A percentile compares a stretch with the other conserved stretches of the same genome.
These are phyloP conservation scores for Yamadazyma olivae DNA, from an alignment of 805 yeast species.

Conservation along the genomic window DNA sequence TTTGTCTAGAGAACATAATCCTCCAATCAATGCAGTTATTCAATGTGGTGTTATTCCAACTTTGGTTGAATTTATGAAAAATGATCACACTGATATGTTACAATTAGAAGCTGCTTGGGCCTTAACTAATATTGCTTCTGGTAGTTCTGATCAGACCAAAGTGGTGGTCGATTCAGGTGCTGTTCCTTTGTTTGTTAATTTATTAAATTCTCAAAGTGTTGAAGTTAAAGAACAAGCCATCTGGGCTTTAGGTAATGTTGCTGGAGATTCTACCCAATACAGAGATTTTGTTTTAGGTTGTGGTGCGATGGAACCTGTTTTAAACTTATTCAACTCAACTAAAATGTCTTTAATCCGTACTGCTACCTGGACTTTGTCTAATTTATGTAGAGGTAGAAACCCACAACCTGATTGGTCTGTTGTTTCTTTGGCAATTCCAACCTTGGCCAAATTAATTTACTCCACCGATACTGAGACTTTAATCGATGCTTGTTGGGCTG, in stretches of 20 bases:
- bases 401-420: conserved; percentile 95
- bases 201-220: conserved; percentile 73
- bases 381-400: conserved; percentile 92
- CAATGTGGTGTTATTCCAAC: conserved; percentile 92
- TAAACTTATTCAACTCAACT: conserved; percentile 72
- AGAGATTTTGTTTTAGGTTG: conserved; percentile 86
- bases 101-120: conserved; percentile 99
- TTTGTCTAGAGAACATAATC: conserved; percentile 89
- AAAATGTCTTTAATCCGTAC: conserved; percentile 91
- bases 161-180: conserved; percentile 93
- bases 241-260: conserved; percentile 99
- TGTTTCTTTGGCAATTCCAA: conserved; percentile 85
- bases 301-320: conserved; percentile 86
- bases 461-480: conserved; percentile 90
- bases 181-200: conserved; percentile 83
- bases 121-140: conserved; percentile 96
- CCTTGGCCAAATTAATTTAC: conserved; percentile 85
- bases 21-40: conserved; percentile 92
- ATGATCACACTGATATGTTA: conserved; percentile 73
- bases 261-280: conserved; percentile 90
- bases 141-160: conserved; percentile 83
- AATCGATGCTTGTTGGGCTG: conserved; percentile 99
- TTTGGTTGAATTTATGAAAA: conserved; percentile 78
- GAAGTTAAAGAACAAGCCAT: conserved; percentile 98
- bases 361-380: conserved; percentile 97